These are phyloP conservation scores for Monotropa hypopitys DNA, from an alignment of 179 eudicot species.

Conservation along the genomic window DNA sequence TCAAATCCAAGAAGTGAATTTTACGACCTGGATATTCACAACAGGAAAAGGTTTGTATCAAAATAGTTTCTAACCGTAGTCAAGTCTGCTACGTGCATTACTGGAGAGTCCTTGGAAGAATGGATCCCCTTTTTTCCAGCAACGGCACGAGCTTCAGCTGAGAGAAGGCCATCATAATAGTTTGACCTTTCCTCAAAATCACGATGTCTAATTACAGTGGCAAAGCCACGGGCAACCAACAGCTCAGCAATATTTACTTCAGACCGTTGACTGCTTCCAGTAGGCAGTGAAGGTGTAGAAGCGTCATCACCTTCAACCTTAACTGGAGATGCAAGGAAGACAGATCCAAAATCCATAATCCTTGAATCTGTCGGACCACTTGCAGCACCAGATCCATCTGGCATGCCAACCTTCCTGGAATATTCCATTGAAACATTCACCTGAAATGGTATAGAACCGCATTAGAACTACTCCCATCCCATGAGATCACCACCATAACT, in stretches of 20 bases:
- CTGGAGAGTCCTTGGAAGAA: slow-evolving; percentile 54
- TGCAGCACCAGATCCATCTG: slow-evolving; percentile 35
- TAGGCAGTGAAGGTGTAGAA: slow-evolving; percentile 29
- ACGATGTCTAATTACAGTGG: slow-evolving; percentile 59
- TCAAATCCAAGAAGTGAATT: not conserved
- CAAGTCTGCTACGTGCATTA: slow-evolving; percentile 64
- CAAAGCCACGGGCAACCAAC: slow-evolving; percentile 72
- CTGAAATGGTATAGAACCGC: slow-evolving; percentile 25
- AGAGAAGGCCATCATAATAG: slow-evolving; percentile 69
- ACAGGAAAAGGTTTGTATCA: not conserved
- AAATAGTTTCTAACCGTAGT: slow-evolving; percentile 41
- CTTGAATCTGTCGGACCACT: slow-evolving; percentile 39
- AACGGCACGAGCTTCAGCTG: slow-evolving; percentile 79
- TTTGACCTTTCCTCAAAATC: slow-evolving; percentile 92
- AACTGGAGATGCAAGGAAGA: slow-evolving; percentile 52
- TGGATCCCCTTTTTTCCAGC: slow-evolving; percentile 67
- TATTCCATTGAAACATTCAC: slow-evolving; percentile 95
- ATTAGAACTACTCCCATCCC: not conserved
- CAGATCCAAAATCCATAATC: slow-evolving; percentile 85
- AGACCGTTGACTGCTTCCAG: slow-evolving; percentile 37
- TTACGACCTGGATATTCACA: not conserved
- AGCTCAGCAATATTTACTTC: slow-evolving; percentile 77
- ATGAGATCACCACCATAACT: not conserved
- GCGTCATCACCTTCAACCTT: slow-evolving; percentile 50
- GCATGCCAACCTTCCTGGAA: slow-evolving; percentile 60